Evolutionary conservation across 2,329 filamentous ascomycete species (phyloP).

Genomic region (Trichophyton mentagrophytes): DNA sequence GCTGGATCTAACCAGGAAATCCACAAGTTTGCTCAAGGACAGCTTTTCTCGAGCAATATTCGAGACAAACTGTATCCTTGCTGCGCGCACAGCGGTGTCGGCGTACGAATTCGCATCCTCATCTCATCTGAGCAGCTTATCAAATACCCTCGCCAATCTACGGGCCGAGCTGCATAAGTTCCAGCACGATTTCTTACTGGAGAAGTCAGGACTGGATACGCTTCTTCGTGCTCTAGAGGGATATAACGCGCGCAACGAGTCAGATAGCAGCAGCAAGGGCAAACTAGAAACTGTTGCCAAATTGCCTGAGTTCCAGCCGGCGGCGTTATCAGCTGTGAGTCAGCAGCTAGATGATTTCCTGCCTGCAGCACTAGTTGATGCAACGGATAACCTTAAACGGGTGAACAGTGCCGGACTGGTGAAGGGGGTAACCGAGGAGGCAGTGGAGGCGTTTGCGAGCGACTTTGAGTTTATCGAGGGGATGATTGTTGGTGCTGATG

Average conservation of each 20-base stretch:
- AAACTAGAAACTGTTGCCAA: slow-evolving; percentile 44
- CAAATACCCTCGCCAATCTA: slow-evolving; percentile 36
- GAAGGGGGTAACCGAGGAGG: slow-evolving; percentile 65
- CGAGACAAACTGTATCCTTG: slow-evolving; percentile 36
- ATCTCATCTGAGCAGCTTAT: slow-evolving; percentile 45
- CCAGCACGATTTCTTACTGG: slow-evolving; percentile 61
- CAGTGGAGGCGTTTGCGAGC: slow-evolving; percentile 68
- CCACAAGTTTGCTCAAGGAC: slow-evolving; percentile 30
- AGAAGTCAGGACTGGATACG: slow-evolving; percentile 57
- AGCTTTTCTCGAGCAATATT: slow-evolving; percentile 37
- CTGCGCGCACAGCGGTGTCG: slow-evolving; percentile 27
- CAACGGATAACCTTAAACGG: slow-evolving; percentile 63
- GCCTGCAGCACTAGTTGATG: slow-evolving; percentile 85
- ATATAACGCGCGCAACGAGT: slow-evolving; percentile 18
- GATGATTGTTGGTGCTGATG: slow-evolving; percentile 47
- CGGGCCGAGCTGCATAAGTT: slow-evolving; percentile 47
- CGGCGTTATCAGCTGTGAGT: slow-evolving; percentile 52
- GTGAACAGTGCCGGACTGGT: slow-evolving; percentile 61
- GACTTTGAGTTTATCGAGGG: slow-evolving; percentile 65
- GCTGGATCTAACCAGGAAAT: slow-evolving; percentile 50
- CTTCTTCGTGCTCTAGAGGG: slow-evolving; percentile 48
- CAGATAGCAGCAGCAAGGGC: slow-evolving; percentile 6
- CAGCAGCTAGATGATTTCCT: slow-evolving; percentile 80
- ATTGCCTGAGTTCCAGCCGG: slow-evolving; percentile 47
- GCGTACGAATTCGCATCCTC: slow-evolving; percentile 49